Evolutionary conservation across 1,284 basidiomycete genomes (phyloP).

Genomic region (Moesziomyces sp.): DNA sequence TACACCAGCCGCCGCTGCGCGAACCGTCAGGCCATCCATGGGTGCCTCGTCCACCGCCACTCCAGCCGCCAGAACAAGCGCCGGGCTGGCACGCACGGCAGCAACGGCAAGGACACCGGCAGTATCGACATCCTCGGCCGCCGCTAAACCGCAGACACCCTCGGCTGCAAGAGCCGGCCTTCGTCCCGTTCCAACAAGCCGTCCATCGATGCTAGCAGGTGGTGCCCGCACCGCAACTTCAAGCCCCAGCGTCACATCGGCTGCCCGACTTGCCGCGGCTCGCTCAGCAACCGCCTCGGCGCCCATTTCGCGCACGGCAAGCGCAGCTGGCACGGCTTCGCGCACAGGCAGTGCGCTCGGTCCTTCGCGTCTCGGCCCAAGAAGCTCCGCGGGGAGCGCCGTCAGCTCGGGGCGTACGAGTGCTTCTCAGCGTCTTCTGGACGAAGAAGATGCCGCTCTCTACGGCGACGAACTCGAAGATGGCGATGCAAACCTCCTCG

Average conservation of each 20-base stretch:
- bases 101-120: constrained; percentile 9
- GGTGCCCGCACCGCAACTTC: constrained; percentile 36
- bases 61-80: constrained; percentile 17
- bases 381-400: constrained; percentile 35
- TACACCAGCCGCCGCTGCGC: constrained; percentile 23
- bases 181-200: constrained; percentile 43
- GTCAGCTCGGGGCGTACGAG: constrained; percentile 42
- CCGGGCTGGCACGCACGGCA: constrained; percentile 13
- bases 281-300: constrained; percentile 24
- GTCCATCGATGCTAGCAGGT: constrained; percentile 48
- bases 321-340: constrained; percentile 11
- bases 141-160: constrained; percentile 36
- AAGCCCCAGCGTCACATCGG: constrained; percentile 30
- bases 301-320: constrained; percentile 36
- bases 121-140: constrained; percentile 7
- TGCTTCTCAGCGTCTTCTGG: constrained; percentile 24
- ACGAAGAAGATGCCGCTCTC: constrained; percentile 12
- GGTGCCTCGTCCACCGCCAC: constrained; percentile 11
- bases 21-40: constrained; percentile 12
- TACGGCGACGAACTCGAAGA: constrained; percentile 14
- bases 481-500: constrained; percentile 15
- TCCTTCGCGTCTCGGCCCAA: constrained; percentile 24
- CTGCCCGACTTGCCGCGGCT: constrained; percentile 19
- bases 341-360: constrained; percentile 35
- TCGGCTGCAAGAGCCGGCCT: constrained; percentile 51